A percentile compares a stretch with the other conserved stretches of the same genome.
phyloP scores from a whole-genome alignment of 495 filamentous ascomycete species.

The Trichoderma orchidacearum region DNA sequence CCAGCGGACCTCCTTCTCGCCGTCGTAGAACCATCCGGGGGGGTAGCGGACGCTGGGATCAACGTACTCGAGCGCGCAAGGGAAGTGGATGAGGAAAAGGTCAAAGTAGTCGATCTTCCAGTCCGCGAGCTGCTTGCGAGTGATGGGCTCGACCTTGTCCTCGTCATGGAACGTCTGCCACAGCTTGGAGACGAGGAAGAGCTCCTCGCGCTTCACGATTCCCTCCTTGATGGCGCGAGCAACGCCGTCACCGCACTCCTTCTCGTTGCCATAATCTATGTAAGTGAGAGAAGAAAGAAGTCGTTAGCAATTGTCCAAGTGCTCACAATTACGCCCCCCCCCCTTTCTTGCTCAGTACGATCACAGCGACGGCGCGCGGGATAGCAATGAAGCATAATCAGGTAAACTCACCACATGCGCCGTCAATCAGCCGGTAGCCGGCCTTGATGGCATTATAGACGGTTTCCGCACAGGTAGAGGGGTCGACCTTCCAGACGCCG shows the following conservation, averaged over 20 bases:
- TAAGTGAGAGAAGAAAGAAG: not conserved
- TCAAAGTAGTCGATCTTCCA: slow-evolving; percentile 82
- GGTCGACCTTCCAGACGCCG: slow-evolving; percentile 80
- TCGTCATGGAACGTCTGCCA: slow-evolving; percentile 83
- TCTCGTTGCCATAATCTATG: slow-evolving; percentile 80
- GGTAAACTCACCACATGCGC: slow-evolving; percentile 57
- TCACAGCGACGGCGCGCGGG: not conserved
- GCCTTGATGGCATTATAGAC: slow-evolving; percentile 85
- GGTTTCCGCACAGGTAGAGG: slow-evolving; percentile 59
- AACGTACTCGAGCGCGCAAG: slow-evolving; percentile 66
- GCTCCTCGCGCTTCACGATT: slow-evolving; percentile 70
- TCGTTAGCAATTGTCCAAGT: not conserved
- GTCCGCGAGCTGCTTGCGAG: slow-evolving; percentile 59
- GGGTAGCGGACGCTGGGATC: slow-evolving; percentile 67
- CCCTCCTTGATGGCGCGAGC: slow-evolving; percentile 77
- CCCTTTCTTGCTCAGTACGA: not conserved
- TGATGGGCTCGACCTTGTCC: slow-evolving; percentile 59
- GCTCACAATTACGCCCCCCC: not conserved
- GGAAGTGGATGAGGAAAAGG: slow-evolving; percentile 74
- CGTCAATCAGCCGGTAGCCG: slow-evolving; percentile 78
- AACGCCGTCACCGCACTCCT: slow-evolving; percentile 72
- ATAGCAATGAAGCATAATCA: not conserved
- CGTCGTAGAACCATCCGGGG: slow-evolving; percentile 60
- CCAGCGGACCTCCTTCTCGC: slow-evolving; percentile 36
- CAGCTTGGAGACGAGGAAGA: slow-evolving; percentile 87